Conservation (phyloP, 2,329 filamentous ascomycete species). For the Basipetospora chlamydospora region DNA sequence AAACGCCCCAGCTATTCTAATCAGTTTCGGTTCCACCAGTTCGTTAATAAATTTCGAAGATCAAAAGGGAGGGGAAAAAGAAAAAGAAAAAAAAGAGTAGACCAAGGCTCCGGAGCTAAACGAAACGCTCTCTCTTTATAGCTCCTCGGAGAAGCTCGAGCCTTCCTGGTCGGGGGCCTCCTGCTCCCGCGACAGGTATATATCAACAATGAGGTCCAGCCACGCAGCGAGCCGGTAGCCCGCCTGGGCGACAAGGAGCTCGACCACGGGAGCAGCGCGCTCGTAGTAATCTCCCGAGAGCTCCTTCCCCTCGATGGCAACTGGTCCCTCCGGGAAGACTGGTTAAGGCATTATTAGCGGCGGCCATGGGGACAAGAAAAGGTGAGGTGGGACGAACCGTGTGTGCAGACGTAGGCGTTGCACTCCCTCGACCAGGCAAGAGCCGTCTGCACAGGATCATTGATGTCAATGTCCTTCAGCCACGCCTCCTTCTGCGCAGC, state of each 20-base stretch:
- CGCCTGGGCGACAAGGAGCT: slow-evolving; percentile 52
- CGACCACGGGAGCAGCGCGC: slow-evolving; percentile 46
- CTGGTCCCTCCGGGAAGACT: slow-evolving; percentile 47
- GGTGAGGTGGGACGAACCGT: slow-evolving; percentile 28
- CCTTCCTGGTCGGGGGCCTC: not conserved
- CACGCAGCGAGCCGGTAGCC: slow-evolving; percentile 55
- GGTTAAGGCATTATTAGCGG: slow-evolving; percentile 10
- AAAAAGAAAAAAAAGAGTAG: not conserved
- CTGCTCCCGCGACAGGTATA: not conserved
- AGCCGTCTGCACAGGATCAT: slow-evolving; percentile 38
- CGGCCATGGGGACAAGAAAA: not conserved
- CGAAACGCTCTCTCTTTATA: slow-evolving; percentile 1
- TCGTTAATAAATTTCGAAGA: not conserved
- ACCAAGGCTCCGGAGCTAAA: not conserved
- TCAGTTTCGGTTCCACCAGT: not conserved
- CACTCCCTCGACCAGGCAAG: slow-evolving; percentile 49
- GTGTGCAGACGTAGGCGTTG: slow-evolving; percentile 46
- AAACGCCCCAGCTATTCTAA: no score
- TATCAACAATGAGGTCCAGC: slow-evolving; percentile 46
- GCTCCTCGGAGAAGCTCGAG: slow-evolving; percentile 3
- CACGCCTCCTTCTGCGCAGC: slow-evolving; percentile 32
- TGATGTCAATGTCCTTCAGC: slow-evolving; percentile 41
- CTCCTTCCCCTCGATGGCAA: slow-evolving; percentile 43
- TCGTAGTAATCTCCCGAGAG: slow-evolving; percentile 49
- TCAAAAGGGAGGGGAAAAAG: not conserved